phyloP scores from a whole-genome alignment of 2,329 filamentous ascomycete species.

The Aspergillus sp. region DNA sequence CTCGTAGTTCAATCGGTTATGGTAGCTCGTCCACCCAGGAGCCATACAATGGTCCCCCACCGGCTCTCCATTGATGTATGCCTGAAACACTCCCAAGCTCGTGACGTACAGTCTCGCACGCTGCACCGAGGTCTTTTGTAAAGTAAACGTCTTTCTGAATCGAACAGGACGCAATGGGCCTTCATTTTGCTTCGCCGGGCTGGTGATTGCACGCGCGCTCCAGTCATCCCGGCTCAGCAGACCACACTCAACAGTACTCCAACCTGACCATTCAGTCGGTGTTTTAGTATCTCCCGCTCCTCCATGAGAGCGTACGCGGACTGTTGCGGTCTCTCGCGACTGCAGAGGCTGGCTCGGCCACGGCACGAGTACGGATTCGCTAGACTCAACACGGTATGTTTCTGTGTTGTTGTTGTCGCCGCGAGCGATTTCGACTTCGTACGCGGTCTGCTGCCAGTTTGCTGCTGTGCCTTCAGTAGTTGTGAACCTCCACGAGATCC shows the following conservation, averaged over 20 bases:
- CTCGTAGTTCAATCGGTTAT: conserved; percentile 53
- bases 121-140: conserved; percentile 11
- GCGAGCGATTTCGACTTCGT: conserved; percentile 24
- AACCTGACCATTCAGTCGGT: conserved; percentile 17
- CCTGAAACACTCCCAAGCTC: conserved; percentile 47
- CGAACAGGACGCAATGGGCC: conserved; percentile 30
- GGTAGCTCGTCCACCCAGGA: conserved; percentile 56
- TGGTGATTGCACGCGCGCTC: conserved; percentile 22
- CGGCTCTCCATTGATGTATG: conserved; percentile 48
- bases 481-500: conserved; percentile 29
- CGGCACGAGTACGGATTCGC: conserved; percentile 25
- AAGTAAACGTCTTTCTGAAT: conserved; percentile 36
- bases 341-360: conserved; percentile 25
- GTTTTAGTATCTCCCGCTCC: background rate
- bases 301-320: conserved; percentile 19
- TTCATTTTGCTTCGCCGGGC: conserved; percentile 17
- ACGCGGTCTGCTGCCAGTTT: conserved; percentile 27
- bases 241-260: conserved; percentile 34
- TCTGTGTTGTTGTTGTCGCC: conserved; percentile 1
- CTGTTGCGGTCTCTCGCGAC: conserved; percentile 19
- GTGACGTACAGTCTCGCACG: conserved; percentile 51
- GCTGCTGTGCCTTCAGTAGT: conserved; percentile 4
- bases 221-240: conserved; percentile 34
- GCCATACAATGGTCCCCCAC: conserved; percentile 34
- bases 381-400: conserved; percentile 14